Evolutionary conservation across 2,329 filamentous ascomycete species (phyloP).

Genomic region (Ceratocystis cacaofunesta): DNA sequence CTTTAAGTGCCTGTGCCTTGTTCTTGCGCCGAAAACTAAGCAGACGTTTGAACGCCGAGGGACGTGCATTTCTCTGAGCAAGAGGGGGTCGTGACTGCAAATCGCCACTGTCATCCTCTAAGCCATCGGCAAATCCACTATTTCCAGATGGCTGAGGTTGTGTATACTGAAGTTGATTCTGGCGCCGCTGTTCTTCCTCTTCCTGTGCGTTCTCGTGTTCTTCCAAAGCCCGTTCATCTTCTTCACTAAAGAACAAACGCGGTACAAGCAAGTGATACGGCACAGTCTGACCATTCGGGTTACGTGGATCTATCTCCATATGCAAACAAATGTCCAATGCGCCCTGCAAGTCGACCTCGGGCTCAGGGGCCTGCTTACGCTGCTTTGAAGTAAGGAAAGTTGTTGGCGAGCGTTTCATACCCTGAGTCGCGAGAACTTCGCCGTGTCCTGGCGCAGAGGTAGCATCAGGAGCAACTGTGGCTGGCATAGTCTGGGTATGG

Average conservation of each 20-base stretch:
- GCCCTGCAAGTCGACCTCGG: slow-evolving; percentile 60
- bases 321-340: slow-evolving; percentile 80
- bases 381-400: slow-evolving; percentile 46
- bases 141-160: neutral
- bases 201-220: slow-evolving; percentile 16
- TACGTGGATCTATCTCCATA: slow-evolving; percentile 70
- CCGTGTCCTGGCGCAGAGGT: neutral
- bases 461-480: neutral
- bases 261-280: slow-evolving; percentile 82
- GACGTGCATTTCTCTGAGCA: neutral
- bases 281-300: slow-evolving; percentile 75
- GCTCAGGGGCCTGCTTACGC: slow-evolving; percentile 34
- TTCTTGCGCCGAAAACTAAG: slow-evolving; percentile 9
- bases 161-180: slow-evolving; percentile 18
- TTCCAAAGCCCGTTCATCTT: slow-evolving; percentile 23
- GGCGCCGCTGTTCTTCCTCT: slow-evolving; percentile 14
- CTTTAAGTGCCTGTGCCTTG: neutral
- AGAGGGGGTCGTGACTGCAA: neutral
- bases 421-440: slow-evolving; percentile 16
- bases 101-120: neutral
- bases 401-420: slow-evolving; percentile 57
- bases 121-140: neutral
- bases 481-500: slow-evolving; percentile 18
- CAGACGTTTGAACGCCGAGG: slow-evolving; percentile 9
- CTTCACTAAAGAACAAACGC: slow-evolving; percentile 47